phyloP scores from a whole-genome alignment of 2,329 filamentous ascomycete species.

The Talaromyces sp. region DNA sequence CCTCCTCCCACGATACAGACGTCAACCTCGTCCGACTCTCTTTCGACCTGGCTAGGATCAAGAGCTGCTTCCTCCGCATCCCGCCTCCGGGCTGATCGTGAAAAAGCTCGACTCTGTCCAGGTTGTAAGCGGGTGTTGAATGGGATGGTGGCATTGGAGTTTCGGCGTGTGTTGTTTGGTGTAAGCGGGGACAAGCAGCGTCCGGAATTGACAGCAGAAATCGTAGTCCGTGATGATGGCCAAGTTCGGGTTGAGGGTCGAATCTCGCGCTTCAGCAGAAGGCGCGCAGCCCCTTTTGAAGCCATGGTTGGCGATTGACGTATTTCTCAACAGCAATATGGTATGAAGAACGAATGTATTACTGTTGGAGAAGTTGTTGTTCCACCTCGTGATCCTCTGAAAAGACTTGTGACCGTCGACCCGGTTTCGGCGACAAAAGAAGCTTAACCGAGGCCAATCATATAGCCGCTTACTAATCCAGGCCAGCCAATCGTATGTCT shows the following conservation, averaged over 20 bases:
- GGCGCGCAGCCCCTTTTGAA: conserved; percentile 37
- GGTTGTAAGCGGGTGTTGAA: background rate
- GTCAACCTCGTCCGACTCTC: conserved; percentile 89
- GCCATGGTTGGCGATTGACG: conserved; percentile 28
- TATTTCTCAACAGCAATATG: background rate
- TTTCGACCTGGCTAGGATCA: conserved; percentile 65
- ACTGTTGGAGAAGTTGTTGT: background rate
- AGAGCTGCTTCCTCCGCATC: conserved; percentile 54
- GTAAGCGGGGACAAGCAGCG: conserved; percentile 19
- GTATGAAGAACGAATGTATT: background rate
- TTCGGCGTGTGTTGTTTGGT: background rate
- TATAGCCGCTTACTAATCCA: background rate
- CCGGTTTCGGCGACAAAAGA: conserved; percentile 11
- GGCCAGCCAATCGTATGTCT: background rate
- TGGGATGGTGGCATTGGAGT: background rate
- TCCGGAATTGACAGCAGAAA: conserved; percentile 20
- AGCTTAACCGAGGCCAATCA: conserved; percentile 10
- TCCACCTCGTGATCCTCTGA: no score
- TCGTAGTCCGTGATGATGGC: conserved; percentile 23
- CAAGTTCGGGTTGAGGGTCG: conserved; percentile 28
- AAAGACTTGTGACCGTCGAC: background rate
- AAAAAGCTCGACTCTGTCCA: conserved; percentile 41
- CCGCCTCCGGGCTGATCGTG: conserved; percentile 36
- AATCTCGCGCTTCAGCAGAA: conserved; percentile 40
- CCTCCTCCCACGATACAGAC: conserved; percentile 93